phyloP scores from a whole-genome alignment of 1,139 yeast genomes.

The Suhomyces coccinellae region DNA sequence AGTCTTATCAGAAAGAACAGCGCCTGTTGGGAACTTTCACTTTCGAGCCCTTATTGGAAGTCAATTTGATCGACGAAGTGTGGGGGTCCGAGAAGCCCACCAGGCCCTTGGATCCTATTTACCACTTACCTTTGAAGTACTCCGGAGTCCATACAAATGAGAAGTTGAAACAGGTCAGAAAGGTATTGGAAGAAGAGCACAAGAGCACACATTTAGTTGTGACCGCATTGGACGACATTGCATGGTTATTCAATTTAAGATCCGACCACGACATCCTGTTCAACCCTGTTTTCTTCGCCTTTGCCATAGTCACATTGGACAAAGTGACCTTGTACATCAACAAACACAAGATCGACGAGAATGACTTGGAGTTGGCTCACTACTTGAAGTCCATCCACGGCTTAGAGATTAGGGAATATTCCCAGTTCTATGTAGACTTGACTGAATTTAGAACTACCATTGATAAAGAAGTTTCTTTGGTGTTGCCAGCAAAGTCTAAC shows the following conservation, averaged over 20 bases:
- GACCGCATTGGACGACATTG: conserved; percentile 52
- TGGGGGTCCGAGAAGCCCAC: conserved; percentile 45
- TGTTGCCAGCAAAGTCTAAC: conserved; percentile 33
- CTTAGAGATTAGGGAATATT: conserved; percentile 32
- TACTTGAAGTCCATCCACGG: conserved; percentile 31
- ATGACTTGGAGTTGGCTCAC: conserved; percentile 19
- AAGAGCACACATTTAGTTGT: conserved; percentile 35
- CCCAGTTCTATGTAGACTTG: conserved; percentile 34
- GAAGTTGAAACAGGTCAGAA: conserved; percentile 34
- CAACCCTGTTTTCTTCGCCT: conserved; percentile 53
- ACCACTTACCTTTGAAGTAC: conserved; percentile 38
- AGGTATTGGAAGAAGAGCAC: conserved; percentile 19
- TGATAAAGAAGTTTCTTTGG: conserved; percentile 19
- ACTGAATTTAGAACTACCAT: conserved; percentile 23
- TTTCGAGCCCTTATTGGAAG: conserved; percentile 33
- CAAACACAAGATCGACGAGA: conserved; percentile 29
- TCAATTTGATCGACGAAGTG: conserved; percentile 40
- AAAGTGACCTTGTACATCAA: conserved; percentile 40
- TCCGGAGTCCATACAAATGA: conserved; percentile 44
- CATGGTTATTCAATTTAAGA: conserved; percentile 56
- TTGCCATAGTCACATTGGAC: conserved; percentile 37
- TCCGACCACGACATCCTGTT: conserved; percentile 46
- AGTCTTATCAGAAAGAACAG: conserved; percentile 31
- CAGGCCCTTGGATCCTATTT: conserved; percentile 41
- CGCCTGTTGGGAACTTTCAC: conserved; percentile 22